Evolutionary conservation across 2,329 filamentous ascomycete genomes (phyloP), one percentile per base, ranked within the genome.

Genomic region (Hortaea werneckii): DNA sequence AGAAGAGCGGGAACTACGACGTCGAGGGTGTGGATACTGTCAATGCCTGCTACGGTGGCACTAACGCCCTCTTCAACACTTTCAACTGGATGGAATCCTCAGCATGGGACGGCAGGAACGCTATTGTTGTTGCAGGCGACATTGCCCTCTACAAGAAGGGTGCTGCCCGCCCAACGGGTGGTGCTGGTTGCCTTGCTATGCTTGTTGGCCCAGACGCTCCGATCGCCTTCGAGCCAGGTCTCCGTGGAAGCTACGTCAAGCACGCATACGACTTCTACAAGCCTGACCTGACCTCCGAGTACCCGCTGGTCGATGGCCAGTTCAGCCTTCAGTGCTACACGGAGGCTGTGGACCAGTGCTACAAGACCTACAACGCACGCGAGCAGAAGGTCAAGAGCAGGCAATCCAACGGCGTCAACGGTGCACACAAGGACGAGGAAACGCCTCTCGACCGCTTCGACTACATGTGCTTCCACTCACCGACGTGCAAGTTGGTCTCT

Each of bases 241-340:
- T 68, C 48, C 68, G 72, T 44, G 72, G 72, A 50, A 68, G 65
- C 56, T 75, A 73, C 63, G 67, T 75, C 57, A 69, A 62, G 51
- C 72, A 75, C 59, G 68, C 65, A 29, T 75, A 75, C 63, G 72
- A 75, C 56, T 75, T 75, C 62, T 75, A 75, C 67, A 75, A 75
- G 69, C 67, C 72, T 45, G 72, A 75, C 53, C 54, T 75, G 48
- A 73, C 71, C 49, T 72, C 69, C 66, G 72, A 75, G 56, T 75
- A 75, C 58, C 72, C 72, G 29, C 61, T 73, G 47, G 72, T 75
- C 11, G 71, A 75, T 53, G 72, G 72, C 40, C 72, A 75, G 32
- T 75, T 68, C 65, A 74, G 71, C 42, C 66, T 74, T 54, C 65
- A 68, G 57, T 75, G 72, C 68, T 75, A 75, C 65, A 71, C 65